Evolutionary conservation across 345 rosid genomes (phyloP), one percentile per base, ranked within the genome.

Genomic region (Sisymbrium irio): DNA sequence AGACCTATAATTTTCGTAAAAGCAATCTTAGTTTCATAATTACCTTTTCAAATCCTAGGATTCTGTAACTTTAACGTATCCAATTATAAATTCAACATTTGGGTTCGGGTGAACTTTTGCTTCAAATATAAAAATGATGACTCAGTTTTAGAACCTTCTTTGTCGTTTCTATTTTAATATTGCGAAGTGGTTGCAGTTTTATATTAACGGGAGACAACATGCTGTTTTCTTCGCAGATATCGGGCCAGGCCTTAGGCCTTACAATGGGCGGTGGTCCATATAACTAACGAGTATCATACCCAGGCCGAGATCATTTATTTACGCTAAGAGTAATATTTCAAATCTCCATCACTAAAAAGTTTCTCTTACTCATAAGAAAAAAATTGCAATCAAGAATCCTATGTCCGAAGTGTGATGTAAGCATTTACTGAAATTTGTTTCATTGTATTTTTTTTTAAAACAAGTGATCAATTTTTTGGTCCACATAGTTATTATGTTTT

Each of bases 21-120:
- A 75, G 74, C 69, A 61, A 68, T 27, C 63, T 51, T 50, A 11
- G 19, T 60, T 30, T 59, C 41, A 50, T 41, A 59, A 74, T 74
- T 9, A 65, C 13, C 33, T 45, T 74, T 18, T 45, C 35, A 37
- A 57, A 14, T 66, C 61, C 13, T 45, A 45, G 60, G 66, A 47
- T 47, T 47, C 17, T 58, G 67, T 74, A 19, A 58, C 6, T 46
- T 46, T 18, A 47, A 66, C 67, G 73, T 66, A 58, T 54, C 44
- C 14, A 74, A 74, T 57, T 37, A 7, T 66, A 46, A 46, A 57
- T 36, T 73, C 41, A 27, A 56, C 17, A 65, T 65, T 45, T 73
- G 53, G 22, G 66, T 39, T 46, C 40, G 33, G 49, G 25, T 56
- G 15, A 45, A 65, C 12, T 49, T 66, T 58, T 74, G 67, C 62